Base-by-base conservation (phyloP, 805 yeast species). In the Schizosaccharomyces cryophilus region DNA sequence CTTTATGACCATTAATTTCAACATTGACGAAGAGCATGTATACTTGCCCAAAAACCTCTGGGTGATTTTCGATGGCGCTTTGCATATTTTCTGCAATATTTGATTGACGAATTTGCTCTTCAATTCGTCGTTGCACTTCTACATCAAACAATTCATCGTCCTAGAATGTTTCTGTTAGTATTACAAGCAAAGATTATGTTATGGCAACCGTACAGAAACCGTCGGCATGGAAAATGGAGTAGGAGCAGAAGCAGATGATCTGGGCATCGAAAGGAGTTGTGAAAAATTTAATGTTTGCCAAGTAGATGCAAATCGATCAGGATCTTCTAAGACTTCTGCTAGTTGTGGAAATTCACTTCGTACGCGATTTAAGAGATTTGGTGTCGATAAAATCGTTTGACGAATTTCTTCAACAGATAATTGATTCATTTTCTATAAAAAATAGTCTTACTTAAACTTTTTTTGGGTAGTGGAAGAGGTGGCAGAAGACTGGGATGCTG, bases 31-130 rank as follows among this genome's bases (percentile, higher is more conserved):
- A 90, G 48, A 93, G 76, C 95, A 93, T 88, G 40, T 79, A 79
- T 2, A 90, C 94, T 0, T 78, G 71, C 0, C 88, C 83, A 72
- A 93, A 93, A 45, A 85, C 77, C 47, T 93, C 99, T 0, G 99
- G 98, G 4, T 90, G 80, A 61, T 83, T 81, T 62, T 89, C 96
- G 69, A 82, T 76, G 0, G 98, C 97, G 64, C 80, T 75, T 58
- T 80, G 76, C 75, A 85, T 74, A 68, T 87, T 87, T 64, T 87
- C 94, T 63, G 87, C 86, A 59, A 90, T 82, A 51, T 82, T 85
- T 66, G 80, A 80, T 40, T 59, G 61, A 24, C 81, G 79, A 61
- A 83, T 83, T 61, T 83, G 66, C 66, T 86, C 90, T 67, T 81
- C 65, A 55, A 87, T 82, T 65, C 77, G 77, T 24, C 75, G 76